phyloP scores from a whole-genome alignment of 2,329 filamentous ascomycete species.

The Fusarium sp. region DNA sequence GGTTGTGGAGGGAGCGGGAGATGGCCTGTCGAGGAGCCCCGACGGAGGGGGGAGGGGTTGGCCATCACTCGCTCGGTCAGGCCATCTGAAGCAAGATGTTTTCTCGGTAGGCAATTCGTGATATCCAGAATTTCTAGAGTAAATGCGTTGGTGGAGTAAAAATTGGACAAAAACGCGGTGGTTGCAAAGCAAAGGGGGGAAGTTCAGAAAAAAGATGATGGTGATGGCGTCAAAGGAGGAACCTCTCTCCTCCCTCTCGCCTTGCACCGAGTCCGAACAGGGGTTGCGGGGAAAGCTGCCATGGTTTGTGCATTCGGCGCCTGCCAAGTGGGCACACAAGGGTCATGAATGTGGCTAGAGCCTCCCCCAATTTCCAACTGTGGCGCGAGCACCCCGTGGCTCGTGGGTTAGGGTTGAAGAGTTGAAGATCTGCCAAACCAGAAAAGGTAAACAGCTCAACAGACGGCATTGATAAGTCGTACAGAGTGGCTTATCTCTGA shows the following conservation, averaged over 20 bases:
- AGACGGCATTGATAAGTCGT: background rate
- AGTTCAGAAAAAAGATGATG: slow-evolving; percentile 10
- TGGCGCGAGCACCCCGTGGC: slow-evolving; percentile 20
- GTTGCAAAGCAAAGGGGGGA: slow-evolving; percentile 6
- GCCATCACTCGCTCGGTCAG: slow-evolving; percentile 42
- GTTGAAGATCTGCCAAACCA: background rate
- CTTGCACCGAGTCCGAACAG: slow-evolving; percentile 24
- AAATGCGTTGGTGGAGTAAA: background rate
- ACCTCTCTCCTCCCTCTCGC: background rate
- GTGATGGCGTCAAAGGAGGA: slow-evolving; percentile 41
- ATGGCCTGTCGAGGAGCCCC: slow-evolving; percentile 44
- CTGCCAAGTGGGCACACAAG: slow-evolving; percentile 28
- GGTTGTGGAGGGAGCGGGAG: slow-evolving; percentile 33
- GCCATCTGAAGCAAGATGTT: slow-evolving; percentile 36
- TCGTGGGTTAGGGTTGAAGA: slow-evolving; percentile 36
- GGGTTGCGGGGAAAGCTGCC: slow-evolving; percentile 23
- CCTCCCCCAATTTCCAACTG: background rate
- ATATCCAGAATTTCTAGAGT: background rate
- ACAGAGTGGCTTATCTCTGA: background rate
- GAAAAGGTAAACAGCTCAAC: slow-evolving; percentile 1
- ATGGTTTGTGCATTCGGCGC: slow-evolving; percentile 4
- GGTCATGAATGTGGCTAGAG: slow-evolving; percentile 19
- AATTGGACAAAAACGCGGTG: background rate
- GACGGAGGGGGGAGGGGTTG: slow-evolving; percentile 40
- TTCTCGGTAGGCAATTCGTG: background rate